These are phyloP conservation scores for Barnettozyma populi DNA, from an alignment of 805 yeast species.

Conservation along the genomic window DNA sequence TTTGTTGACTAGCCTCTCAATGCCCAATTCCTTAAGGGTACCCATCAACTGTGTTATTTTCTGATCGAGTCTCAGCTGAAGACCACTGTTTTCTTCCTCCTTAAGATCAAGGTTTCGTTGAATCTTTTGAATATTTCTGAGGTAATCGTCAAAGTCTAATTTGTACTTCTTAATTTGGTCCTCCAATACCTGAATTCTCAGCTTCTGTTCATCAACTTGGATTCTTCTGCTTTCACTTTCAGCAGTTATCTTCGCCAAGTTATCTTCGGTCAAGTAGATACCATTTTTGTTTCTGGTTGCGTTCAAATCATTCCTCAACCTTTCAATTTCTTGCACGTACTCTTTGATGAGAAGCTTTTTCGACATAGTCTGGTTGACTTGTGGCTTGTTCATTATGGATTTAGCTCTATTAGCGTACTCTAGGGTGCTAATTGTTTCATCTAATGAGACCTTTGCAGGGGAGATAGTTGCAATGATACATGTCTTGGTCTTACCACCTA, in stretches of 20 bases:
- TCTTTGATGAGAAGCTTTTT: slow-evolving; percentile 51
- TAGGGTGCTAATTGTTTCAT: slow-evolving; percentile 74
- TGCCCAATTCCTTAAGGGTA: slow-evolving; percentile 11
- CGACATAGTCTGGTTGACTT: slow-evolving; percentile 54
- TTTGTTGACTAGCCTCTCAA: slow-evolving; percentile 14
- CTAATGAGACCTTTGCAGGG: slow-evolving; percentile 65
- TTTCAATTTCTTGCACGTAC: slow-evolving; percentile 48
- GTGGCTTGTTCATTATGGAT: slow-evolving; percentile 63
- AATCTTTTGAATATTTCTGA: slow-evolving; percentile 20
- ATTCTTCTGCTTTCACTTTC: slow-evolving; percentile 43
- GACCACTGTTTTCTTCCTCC: slow-evolving; percentile 9
- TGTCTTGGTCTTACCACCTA: slow-evolving; percentile 82
- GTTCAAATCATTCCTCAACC: slow-evolving; percentile 51
- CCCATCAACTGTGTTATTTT: slow-evolving; percentile 5
- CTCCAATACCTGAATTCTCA: slow-evolving; percentile 42
- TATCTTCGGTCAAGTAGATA: slow-evolving; percentile 51
- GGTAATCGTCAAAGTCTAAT: slow-evolving; percentile 34
- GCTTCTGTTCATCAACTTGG: slow-evolving; percentile 44
- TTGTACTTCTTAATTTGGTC: slow-evolving; percentile 39
- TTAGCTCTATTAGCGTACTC: slow-evolving; percentile 84
- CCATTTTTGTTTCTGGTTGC: slow-evolving; percentile 66
- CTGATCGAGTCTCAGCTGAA: slow-evolving; percentile 9
- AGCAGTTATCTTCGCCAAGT: slow-evolving; percentile 41
- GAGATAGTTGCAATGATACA: slow-evolving; percentile 79
- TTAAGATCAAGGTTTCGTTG: slow-evolving; percentile 13